A percentile compares a stretch with the other conserved stretches of the same genome.
phyloP scores from a whole-genome alignment of 1,284 basidiomycete species.

The Austroboletus novae-zelandiae region DNA sequence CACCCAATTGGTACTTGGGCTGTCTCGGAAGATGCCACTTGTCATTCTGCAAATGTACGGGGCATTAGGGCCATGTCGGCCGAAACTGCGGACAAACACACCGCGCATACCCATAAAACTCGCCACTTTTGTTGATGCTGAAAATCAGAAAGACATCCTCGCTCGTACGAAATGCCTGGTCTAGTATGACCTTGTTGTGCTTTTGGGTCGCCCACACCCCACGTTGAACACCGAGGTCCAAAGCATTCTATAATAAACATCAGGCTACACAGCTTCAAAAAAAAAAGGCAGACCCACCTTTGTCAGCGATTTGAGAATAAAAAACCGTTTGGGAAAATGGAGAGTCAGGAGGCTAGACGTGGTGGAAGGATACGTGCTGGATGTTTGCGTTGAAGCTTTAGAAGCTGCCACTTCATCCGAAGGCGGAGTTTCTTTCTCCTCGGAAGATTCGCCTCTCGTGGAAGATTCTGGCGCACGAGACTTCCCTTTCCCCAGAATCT shows the following conservation, averaged over 20 bases:
- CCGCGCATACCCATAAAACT: constrained; percentile 88
- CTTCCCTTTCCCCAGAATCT: constrained; percentile 23
- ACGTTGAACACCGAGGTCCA: constrained; percentile 81
- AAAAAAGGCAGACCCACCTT: constrained; percentile 45
- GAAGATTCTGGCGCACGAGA: background rate
- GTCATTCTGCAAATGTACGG: constrained; percentile 50
- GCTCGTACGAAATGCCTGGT: constrained; percentile 89
- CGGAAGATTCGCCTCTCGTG: constrained; percentile 24
- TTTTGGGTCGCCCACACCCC: constrained; percentile 91
- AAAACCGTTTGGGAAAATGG: constrained; percentile 85
- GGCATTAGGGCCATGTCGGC: constrained; percentile 7
- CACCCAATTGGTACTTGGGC: constrained; percentile 59
- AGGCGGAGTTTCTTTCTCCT: constrained; percentile 39
- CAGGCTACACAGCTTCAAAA: background rate
- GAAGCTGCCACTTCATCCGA: background rate
- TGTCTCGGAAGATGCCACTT: constrained; percentile 52
- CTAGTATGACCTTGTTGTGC: constrained; percentile 88
- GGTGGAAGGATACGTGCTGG: constrained; percentile 66
- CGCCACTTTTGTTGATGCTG: constrained; percentile 88
- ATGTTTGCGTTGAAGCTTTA: constrained; percentile 43
- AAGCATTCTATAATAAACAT: constrained; percentile 55
- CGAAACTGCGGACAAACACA: constrained; percentile 33
- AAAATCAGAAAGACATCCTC: constrained; percentile 87
- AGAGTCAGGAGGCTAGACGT: constrained; percentile 69
- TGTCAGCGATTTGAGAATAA: constrained; percentile 88